A percentile compares a stretch with the other conserved stretches of the same genome.
Evolutionary conservation across 176 grass and related monocot genomes (phyloP).

Genomic region (Canna indica): DNA sequence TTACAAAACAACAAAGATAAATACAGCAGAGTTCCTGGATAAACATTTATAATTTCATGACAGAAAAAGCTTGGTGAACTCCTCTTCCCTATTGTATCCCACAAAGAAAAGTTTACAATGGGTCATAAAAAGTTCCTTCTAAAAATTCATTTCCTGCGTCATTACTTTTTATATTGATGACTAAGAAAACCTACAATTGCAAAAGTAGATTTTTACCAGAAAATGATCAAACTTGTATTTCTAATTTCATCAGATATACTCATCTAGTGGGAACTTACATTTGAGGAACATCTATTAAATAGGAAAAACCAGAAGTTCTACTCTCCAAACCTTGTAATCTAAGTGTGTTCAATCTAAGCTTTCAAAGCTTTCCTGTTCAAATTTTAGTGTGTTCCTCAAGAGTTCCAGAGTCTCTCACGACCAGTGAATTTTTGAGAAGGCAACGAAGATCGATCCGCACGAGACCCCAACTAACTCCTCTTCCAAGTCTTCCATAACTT

Average conservation of each 20-base stretch:
- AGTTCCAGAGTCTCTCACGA: too few relatives aligned
- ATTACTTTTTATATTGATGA: background rate
- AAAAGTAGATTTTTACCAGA: background rate
- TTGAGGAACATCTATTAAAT: background rate
- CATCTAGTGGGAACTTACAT: background rate
- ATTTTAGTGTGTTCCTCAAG: too few relatives aligned
- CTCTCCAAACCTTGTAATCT: too few relatives aligned
- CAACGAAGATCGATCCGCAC: too few relatives aligned
- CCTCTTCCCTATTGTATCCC: too few relatives aligned
- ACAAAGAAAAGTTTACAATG: background rate
- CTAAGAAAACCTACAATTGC: background rate
- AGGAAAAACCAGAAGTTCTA: too few relatives aligned
- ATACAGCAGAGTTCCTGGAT: too few relatives aligned
- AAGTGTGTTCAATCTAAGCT: too few relatives aligned
- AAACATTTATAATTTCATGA: background rate
- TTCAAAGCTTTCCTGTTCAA: too few relatives aligned
- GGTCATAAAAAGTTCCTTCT: background rate
- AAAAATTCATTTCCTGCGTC: background rate
- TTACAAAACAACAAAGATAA: background rate
- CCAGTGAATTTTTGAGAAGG: too few relatives aligned
- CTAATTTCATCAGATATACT: background rate
- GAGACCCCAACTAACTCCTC: too few relatives aligned
- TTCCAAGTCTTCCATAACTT: too few relatives aligned
- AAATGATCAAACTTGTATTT: background rate
- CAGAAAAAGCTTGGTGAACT: background rate